Evolutionary conservation across 208 protist genomes (phyloP).

Genomic region (Leishmania tarentolae): DNA sequence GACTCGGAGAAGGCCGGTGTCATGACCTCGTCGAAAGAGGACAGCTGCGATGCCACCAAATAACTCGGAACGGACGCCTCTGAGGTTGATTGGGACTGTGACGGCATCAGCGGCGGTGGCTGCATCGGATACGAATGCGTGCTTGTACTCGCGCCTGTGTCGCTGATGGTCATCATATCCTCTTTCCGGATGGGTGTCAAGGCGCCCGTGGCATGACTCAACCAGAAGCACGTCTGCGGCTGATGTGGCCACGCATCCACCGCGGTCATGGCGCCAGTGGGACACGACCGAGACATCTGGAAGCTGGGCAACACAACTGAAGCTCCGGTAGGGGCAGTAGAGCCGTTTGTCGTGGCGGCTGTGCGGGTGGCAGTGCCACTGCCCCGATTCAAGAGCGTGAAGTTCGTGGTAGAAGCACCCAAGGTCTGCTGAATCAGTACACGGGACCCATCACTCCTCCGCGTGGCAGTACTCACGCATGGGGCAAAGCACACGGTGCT

Average conservation of each 20-base stretch:
- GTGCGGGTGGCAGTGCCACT: not conserved
- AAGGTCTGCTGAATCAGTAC: not conserved
- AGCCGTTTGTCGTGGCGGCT: not conserved
- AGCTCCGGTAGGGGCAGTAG: not conserved
- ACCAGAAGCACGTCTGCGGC: constrained; percentile 15
- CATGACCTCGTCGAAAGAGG: not conserved
- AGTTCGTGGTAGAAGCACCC: constrained; percentile 9
- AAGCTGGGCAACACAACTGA: not conserved
- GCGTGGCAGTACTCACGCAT: not conserved
- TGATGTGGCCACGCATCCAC: not conserved
- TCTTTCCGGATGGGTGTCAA: constrained; percentile 5
- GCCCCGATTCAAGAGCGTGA: not conserved
- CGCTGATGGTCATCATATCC: constrained; percentile 7
- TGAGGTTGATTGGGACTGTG: constrained; percentile 2
- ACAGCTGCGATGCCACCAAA: not conserved
- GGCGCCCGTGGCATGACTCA: not conserved
- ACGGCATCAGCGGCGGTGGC: not conserved
- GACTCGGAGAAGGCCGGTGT: not conserved
- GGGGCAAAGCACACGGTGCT: not conserved
- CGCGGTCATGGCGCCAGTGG: not conserved
- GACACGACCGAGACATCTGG: not conserved
- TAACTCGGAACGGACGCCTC: not conserved
- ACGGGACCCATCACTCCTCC: not conserved
- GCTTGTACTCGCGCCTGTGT: not conserved
- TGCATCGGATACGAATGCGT: constrained; percentile 5